These are phyloP conservation scores for Dactylellina drechsleri DNA, from an alignment of 2,329 filamentous ascomycete species.

Conservation along the genomic window DNA sequence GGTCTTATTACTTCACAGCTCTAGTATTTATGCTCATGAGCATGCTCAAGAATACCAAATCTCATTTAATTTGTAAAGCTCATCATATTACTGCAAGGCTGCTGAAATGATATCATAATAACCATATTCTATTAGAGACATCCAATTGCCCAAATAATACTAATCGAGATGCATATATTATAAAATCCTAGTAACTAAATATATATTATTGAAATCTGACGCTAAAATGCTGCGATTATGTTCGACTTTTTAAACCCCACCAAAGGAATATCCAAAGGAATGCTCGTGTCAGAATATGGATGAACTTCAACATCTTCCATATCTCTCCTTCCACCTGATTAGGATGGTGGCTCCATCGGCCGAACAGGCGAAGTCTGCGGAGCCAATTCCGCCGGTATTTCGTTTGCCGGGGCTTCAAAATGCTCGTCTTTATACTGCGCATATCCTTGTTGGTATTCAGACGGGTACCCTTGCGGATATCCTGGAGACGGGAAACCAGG, in stretches of 20 bases:
- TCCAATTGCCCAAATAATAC: too few species aligned
- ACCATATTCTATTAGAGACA: too few species aligned
- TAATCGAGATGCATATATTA: too few species aligned
- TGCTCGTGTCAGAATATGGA: too few species aligned
- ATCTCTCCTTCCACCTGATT: constrained; percentile 1
- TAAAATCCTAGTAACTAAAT: neutral
- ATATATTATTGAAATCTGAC: neutral
- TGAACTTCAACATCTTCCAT: neutral
- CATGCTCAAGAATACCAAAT: too few species aligned
- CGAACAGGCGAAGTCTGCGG: neutral
- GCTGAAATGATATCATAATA: too few species aligned
- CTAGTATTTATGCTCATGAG: too few species aligned
- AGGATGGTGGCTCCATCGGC: constrained; percentile 25
- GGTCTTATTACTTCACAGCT: too few species aligned
- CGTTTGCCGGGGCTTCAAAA: constrained; percentile 29
- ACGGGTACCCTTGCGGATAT: constrained; percentile 4
- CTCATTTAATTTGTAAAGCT: too few species aligned
- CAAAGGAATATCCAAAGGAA: too few species aligned
- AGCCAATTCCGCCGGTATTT: constrained; percentile 30
- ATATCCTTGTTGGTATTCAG: constrained; percentile 1
- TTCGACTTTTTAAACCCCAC: too few species aligned
- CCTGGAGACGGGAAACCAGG: constrained; percentile 26
- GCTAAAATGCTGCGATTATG: neutral
- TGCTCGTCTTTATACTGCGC: constrained; percentile 36
- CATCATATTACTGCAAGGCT: too few species aligned